Conservation (phyloP, 345 rosid genomes). For the Odontarrhena argentea region DNA sequence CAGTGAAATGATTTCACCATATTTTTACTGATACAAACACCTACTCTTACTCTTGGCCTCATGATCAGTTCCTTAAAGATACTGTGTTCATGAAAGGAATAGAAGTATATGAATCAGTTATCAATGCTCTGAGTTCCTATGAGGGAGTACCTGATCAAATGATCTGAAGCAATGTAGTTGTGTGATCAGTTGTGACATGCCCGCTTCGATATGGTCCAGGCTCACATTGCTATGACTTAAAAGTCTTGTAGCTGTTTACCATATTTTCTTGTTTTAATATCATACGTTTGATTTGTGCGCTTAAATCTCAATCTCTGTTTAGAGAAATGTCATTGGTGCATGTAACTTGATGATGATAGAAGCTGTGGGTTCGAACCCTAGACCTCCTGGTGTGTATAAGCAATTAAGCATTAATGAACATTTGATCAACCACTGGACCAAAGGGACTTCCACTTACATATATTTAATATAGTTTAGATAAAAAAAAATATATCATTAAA, state of each 20-base stretch:
- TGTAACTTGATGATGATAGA: too few species aligned
- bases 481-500: too few species aligned
- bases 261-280: too few species aligned
- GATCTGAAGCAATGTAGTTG: constrained; percentile 20
- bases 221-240: constrained; percentile 8
- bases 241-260: background rate
- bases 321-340: too few species aligned
- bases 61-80: constrained; percentile 68
- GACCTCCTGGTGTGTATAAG: too few species aligned
- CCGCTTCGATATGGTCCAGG: constrained; percentile 15
- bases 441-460: too few species aligned
- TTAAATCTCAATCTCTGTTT: too few species aligned
- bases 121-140: constrained; percentile 65
- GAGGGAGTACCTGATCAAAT: constrained; percentile 47
- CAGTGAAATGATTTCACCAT: background rate
- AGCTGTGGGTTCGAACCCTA: too few species aligned
- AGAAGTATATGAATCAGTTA: constrained; percentile 72
- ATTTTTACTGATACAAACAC: background rate
- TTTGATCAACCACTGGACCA: too few species aligned
- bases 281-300: too few species aligned
- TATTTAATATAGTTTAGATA: too few species aligned
- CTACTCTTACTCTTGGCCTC: constrained; percentile 36
- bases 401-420: too few species aligned
- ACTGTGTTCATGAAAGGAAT: constrained; percentile 73
- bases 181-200: constrained; percentile 1